Evolutionary conservation across 2,329 filamentous ascomycete species (phyloP), one percentile per base, ranked within the genome.

Genomic region (Bipolaris oryzae): DNA sequence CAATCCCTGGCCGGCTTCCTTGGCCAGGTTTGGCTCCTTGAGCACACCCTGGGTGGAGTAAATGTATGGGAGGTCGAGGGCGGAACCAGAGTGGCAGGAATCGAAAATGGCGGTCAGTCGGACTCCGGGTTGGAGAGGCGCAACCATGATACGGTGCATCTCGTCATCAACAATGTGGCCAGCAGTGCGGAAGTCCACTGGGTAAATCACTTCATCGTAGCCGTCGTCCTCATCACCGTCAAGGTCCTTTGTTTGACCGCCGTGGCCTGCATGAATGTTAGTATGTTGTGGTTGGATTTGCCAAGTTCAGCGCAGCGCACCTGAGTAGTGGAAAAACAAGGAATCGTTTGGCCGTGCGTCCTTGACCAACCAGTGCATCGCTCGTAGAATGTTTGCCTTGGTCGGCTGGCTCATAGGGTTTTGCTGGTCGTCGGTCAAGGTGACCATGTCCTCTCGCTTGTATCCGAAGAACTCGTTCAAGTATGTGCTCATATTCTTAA

Each of bases 291-390:
- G 33, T 23, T 38, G 4, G 6, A 15, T 23, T 34, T 2, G 21
- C 7, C 11, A 15, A 1, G 16, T 2, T 15, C 18, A 7, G 73
- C 21, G 3, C n/a, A 34, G 35, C 85, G 66, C 78, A 92, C 90
- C 92, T 37, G 93, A 96, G 76, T 96, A 98, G 78, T 98, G 94
- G 81, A 98, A 97, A 79, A 98, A 98, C 6, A 98, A 84, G 4
- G 94, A 96, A 74, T 98, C 94, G 73, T 97, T 96, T 0, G 92
- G 90, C 55, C 85, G 85, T 4, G 94, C 93, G 72, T 96, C 93
- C 78, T 96, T 96, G 55, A 97, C 92, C 18, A 98, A 81, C 94
- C 94, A 98, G 75, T 97, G 93, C 94, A 98, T 98, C 28, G 94
- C 94, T 50, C 94, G 86, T 35, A 98, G 78, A 53, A 98, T 96